phyloP scores from a whole-genome alignment of 768 basidiomycete species.

The Tricholoma matsutake region DNA sequence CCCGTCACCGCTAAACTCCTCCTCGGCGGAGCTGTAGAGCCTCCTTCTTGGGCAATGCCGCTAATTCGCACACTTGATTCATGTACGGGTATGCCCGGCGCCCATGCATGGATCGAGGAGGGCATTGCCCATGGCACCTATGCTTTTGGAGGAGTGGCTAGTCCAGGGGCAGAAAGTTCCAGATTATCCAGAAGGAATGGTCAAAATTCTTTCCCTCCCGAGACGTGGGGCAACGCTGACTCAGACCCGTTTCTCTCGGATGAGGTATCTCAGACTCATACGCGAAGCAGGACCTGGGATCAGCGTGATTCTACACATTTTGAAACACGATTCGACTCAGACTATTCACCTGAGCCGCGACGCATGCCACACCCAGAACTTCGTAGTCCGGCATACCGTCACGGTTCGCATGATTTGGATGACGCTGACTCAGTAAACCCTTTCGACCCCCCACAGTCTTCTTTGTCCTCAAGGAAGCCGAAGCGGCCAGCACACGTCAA shows the following conservation, averaged over 20 bases:
- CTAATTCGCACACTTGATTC: slow-evolving; percentile 73
- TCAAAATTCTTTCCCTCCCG: slow-evolving; percentile 54
- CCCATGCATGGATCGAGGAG: slow-evolving; percentile 65
- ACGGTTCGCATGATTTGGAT: slow-evolving; percentile 5
- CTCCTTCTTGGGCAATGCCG: slow-evolving; percentile 75
- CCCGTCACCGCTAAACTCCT: slow-evolving; percentile 77
- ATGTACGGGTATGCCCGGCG: slow-evolving; percentile 68
- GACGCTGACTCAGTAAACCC: slow-evolving; percentile 5
- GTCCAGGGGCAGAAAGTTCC: slow-evolving; percentile 30
- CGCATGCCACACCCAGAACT: slow-evolving; percentile 17
- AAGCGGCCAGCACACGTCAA: neutral
- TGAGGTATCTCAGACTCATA: slow-evolving; percentile 16
- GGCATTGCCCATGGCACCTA: slow-evolving; percentile 41
- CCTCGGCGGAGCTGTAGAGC: slow-evolving; percentile 70
- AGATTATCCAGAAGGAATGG: slow-evolving; percentile 37
- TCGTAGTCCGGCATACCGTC: slow-evolving; percentile 25
- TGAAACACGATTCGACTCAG: slow-evolving; percentile 44
- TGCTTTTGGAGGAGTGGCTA: slow-evolving; percentile 55
- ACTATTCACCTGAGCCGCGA: slow-evolving; percentile 33
- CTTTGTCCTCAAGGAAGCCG: neutral
- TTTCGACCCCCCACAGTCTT: neutral
- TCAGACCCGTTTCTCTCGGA: slow-evolving; percentile 55
- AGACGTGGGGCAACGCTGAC: slow-evolving; percentile 55
- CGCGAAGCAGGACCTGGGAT: slow-evolving; percentile 32
- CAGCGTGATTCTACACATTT: slow-evolving; percentile 30